Evolutionary conservation across 2,329 filamentous ascomycete species (phyloP), one percentile per base, ranked within the genome.

Genomic region (Escovopsis sp.): DNA sequence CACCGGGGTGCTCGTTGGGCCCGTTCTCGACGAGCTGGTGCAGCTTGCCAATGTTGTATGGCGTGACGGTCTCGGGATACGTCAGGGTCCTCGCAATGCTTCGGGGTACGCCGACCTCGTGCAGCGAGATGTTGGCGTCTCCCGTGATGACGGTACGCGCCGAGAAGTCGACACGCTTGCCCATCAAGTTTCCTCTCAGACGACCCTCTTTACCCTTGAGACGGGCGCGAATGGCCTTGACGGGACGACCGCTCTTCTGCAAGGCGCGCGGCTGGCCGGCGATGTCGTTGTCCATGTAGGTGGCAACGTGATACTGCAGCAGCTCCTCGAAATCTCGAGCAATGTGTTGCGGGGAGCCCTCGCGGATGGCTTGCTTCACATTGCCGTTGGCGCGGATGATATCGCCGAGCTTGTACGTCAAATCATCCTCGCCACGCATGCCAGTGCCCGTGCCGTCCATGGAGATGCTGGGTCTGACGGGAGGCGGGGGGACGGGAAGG

Each of bases 241-340:
- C 83, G 1, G 93, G 88, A 57, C 93, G 80, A 39, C 93, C 93
- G 44, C 87, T 94, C 70, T 98, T 98, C 58, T 98, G 93, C 57
- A 96, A 71, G 3, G 91, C 89, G 53, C 91, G 87, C 3, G 91
- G 91, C 53, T 93, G 81, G 40, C 89, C 88, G 49, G 93, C 91
- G 63, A 96, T 95, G 60, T 98, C 89, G 55, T 98, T 99, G 64
- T 98, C 91, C 93, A 99, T 98, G 65, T 95, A 94, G 1, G 93
- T 98, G 36, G 93, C 93, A 46, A 98, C 88, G 57, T 98, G 93
- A 58, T 94, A 99, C 59, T 99, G 93, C 33, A 99, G 70, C 30
- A 98, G 68, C 49, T 82, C 79, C 62, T 94, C 86, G 45, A 95
- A 96, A 55, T 98, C 91, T 45, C 80, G 76, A 12, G 87, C 77